Conservation (phyloP, 2,329 filamentous ascomycete genomes). For the Eutypa lata region DNA sequence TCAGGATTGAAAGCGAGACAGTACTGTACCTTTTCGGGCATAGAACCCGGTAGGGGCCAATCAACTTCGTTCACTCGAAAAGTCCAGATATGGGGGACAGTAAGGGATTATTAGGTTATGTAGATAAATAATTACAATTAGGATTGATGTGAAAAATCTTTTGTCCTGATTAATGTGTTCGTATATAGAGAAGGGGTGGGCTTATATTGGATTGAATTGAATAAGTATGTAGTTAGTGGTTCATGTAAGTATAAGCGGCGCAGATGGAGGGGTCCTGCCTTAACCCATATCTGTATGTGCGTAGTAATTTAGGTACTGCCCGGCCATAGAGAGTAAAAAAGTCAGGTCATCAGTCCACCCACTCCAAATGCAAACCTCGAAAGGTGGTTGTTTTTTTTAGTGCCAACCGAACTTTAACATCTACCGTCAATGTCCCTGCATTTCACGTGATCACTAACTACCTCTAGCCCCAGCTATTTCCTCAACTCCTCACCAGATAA, state of each 20-base stretch:
- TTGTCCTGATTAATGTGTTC: background rate
- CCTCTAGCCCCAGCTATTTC: too few species aligned
- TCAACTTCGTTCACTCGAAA: slow-evolving; percentile 5
- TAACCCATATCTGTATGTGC: background rate
- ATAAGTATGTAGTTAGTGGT: too few species aligned
- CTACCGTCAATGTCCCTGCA: too few species aligned
- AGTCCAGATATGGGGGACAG: background rate
- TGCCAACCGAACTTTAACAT: too few species aligned
- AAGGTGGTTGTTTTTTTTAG: too few species aligned
- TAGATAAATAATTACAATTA: background rate
- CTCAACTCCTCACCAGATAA: too few species aligned
- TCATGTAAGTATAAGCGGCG: background rate
- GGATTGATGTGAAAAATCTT: background rate
- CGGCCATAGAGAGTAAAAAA: background rate
- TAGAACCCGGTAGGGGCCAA: slow-evolving; percentile 6
- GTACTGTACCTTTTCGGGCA: slow-evolving; percentile 15
- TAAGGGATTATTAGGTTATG: background rate
- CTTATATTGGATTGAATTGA: too few species aligned
- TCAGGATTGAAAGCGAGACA: slow-evolving; percentile 8
- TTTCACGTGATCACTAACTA: too few species aligned
- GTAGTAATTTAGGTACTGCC: background rate
- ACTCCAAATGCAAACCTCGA: too few species aligned
- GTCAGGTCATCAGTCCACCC: too few species aligned
- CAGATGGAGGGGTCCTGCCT: background rate
- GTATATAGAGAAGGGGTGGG: background rate